Base-by-base conservation (phyloP, 345 rosid species). In the Gossypium turneri region DNA sequence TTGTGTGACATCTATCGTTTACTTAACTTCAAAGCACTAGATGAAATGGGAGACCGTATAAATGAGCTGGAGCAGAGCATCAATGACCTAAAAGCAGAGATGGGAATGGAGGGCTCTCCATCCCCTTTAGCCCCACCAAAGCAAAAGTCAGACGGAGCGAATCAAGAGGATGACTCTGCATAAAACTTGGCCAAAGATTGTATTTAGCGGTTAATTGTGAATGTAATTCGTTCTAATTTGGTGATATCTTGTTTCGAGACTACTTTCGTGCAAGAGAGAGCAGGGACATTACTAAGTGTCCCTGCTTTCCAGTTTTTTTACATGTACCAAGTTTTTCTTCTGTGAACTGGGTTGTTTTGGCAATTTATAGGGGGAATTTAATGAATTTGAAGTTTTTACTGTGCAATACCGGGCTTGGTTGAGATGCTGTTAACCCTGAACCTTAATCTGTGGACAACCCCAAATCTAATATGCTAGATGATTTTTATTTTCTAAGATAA, bases 11-110 rank as follows among this genome's bases (percentile, higher is more conserved):
- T 62, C 66, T 43, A 10, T 75, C 51, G 61, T 75, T 82, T 83
- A 69, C 88, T 88, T 86, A 70, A 90, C 90, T 79, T 55, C 79
- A 11, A 68, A 64, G 80, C 82, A 88, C 95, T 90, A n/a, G 95
- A 90, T 81, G 95, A 90, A 62, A 90, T 90, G 95, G 92, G 95
- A 64, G 65, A 24, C 81, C 86, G 92, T 63, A 87, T 88, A 77
- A 83, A 88, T 52, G 91, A 90, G 75, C 76, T 90, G 85, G 95
- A 88, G 82, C 85, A 87, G 79, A 88, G 91, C 87, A 86, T 90
- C 74, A 84, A 87, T 29, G 91, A 87, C 60, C 82, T 90, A 11
- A 82, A 80, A 77, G 62, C 88, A 73, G 90, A 86, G 76, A 83
- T 88, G 89, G 94, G 90, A 19, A 85, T 88, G 69, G 94, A 90